A percentile compares a stretch with the other conserved stretches of the same genome.
These are phyloP conservation scores for Yamadazyma atlantica DNA, from an alignment of 1,139 yeast genomes.

Conservation along the genomic window DNA sequence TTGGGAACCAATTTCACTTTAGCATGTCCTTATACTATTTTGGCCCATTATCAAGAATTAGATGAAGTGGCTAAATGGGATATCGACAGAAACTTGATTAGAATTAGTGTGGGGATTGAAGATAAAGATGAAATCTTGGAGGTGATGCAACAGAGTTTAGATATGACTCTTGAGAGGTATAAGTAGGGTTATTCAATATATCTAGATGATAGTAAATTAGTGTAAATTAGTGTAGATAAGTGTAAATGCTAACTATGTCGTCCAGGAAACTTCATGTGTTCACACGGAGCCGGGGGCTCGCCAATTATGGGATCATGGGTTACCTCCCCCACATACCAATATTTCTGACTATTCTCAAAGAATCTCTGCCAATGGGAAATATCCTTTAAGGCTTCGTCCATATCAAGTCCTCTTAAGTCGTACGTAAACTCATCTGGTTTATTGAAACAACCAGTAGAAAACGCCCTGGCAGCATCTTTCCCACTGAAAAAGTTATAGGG, in stretches of 20 bases:
- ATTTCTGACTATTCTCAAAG: slow-evolving; percentile 44
- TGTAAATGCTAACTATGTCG: too few species aligned
- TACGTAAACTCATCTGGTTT: slow-evolving; percentile 59
- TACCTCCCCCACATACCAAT: slow-evolving; percentile 68
- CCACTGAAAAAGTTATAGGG: slow-evolving; percentile 65
- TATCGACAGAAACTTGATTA: slow-evolving; percentile 73
- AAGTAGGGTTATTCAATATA: too few species aligned
- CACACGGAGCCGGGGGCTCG: slow-evolving; percentile 39
- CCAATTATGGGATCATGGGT: slow-evolving; percentile 36
- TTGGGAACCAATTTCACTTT: slow-evolving; percentile 92
- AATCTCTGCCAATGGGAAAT: slow-evolving; percentile 52
- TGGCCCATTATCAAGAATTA: slow-evolving; percentile 84
- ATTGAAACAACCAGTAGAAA: slow-evolving; percentile 72
- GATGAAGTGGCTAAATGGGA: slow-evolving; percentile 85
- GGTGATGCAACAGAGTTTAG: slow-evolving; percentile 59
- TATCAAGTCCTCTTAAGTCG: slow-evolving; percentile 64
- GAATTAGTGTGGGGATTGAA: slow-evolving; percentile 85
- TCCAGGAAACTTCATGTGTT: slow-evolving; percentile 37
- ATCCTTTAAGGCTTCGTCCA: slow-evolving; percentile 29
- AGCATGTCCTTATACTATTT: slow-evolving; percentile 86
- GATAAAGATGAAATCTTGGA: slow-evolving; percentile 53
- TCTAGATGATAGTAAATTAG: too few species aligned
- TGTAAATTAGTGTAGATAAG: too few species aligned
- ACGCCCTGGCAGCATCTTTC: slow-evolving; percentile 70
- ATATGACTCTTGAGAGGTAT: slow-evolving; percentile 41